Conservation (phyloP, 495 filamentous ascomycete genomes). For the Physcia stellaris region DNA sequence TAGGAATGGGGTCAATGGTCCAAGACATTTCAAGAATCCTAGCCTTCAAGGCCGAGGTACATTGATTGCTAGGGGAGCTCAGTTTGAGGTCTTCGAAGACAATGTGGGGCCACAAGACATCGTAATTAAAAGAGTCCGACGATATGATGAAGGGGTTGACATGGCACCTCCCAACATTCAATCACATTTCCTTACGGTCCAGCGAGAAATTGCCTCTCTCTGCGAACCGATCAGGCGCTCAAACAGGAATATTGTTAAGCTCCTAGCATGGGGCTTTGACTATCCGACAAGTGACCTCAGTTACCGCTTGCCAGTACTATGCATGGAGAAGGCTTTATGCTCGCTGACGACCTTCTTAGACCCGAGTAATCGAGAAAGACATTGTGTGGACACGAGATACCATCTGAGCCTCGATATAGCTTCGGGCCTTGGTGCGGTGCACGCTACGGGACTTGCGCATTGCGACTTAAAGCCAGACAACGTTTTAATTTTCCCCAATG, state of each 20-base stretch:
- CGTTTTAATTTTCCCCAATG: slow-evolving; percentile 20
- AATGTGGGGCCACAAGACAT: not conserved
- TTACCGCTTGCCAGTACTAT: not conserved
- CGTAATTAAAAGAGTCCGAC: not conserved
- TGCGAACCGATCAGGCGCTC: slow-evolving; percentile 2
- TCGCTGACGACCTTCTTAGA: not conserved
- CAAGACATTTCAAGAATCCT: not conserved
- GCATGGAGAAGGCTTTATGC: slow-evolving; percentile 3
- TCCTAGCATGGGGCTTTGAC: slow-evolving; percentile 5
- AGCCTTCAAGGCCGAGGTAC: not conserved
- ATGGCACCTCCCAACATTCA: not conserved
- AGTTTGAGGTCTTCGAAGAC: not conserved
- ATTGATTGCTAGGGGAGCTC: not conserved
- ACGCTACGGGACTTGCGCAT: slow-evolving; percentile 28
- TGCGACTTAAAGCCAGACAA: slow-evolving; percentile 29
- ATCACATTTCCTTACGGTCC: not conserved
- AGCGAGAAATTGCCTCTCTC: slow-evolving; percentile 2
- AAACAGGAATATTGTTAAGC: slow-evolving; percentile 14
- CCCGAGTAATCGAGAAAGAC: not conserved
- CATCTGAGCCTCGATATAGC: slow-evolving; percentile 12
- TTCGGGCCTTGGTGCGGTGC: slow-evolving; percentile 5
- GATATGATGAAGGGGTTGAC: not conserved
- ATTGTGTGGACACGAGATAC: not conserved
- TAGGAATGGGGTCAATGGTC: too few species aligned
- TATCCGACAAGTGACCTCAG: not conserved